phyloP scores from a whole-genome alignment of 2,329 filamentous ascomycete species.

The Zasmidium cellare region DNA sequence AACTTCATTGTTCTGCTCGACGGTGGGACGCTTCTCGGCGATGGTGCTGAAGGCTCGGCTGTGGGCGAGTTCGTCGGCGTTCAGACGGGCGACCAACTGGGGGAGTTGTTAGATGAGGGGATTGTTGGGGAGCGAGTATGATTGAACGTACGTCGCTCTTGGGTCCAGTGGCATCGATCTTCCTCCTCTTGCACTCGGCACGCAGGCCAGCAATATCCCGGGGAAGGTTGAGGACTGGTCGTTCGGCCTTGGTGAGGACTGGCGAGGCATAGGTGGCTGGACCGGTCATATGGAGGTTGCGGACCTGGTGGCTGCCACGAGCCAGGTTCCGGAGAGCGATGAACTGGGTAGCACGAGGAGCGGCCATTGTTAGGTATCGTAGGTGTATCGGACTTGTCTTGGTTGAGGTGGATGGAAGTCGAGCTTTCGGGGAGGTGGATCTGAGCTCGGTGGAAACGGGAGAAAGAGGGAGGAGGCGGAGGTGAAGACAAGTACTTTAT shows the following conservation, averaged over 20 bases:
- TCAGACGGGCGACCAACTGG: conserved; percentile 53
- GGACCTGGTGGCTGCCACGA: conserved; percentile 39
- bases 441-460: neutral
- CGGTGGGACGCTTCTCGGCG: conserved; percentile 44
- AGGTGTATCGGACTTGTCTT: neutral
- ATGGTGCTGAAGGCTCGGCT: conserved; percentile 58
- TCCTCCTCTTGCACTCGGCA: conserved; percentile 52
- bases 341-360: conserved; percentile 43
- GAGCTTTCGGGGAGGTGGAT: neutral
- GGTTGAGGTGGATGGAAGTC: neutral
- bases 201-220: conserved; percentile 53
- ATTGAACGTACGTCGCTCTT: conserved; percentile 49
- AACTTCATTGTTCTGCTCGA: conserved; percentile 25
- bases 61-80: conserved; percentile 54
- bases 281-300: conserved; percentile 61
- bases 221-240: conserved; percentile 50
- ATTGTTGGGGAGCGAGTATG: conserved; percentile 1
- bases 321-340: conserved; percentile 45
- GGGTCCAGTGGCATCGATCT: conserved; percentile 47
- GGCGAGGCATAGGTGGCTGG: conserved; percentile 56
- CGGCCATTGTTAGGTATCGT: conserved; percentile 37
- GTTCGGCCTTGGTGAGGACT: conserved; percentile 49
- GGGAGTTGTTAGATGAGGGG: conserved; percentile 5
- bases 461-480: neutral
- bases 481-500: neutral